A percentile compares a stretch with the other conserved stretches of the same genome.
These are phyloP conservation scores for Yamadazyma membranifaciens DNA, from an alignment of 1,139 yeast species.

Conservation along the genomic window DNA sequence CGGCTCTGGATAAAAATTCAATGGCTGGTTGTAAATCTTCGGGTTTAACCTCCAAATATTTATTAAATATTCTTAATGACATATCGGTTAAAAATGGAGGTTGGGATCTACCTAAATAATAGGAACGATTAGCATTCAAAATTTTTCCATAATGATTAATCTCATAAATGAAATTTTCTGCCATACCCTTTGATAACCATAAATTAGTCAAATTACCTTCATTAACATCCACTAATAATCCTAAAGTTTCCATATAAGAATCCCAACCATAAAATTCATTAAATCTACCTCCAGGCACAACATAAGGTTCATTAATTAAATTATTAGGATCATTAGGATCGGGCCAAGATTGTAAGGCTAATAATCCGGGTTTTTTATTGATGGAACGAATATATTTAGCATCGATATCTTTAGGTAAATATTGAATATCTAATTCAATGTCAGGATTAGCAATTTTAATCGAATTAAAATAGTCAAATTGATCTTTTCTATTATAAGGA, in stretches of 20 bases:
- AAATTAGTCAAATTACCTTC: slow-evolving; percentile 42
- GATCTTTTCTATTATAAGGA: slow-evolving; percentile 69
- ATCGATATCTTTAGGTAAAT: slow-evolving; percentile 60
- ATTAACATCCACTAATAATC: slow-evolving; percentile 68
- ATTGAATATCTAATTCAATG: slow-evolving; percentile 70
- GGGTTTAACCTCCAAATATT: slow-evolving; percentile 46
- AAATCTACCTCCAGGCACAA: slow-evolving; percentile 96
- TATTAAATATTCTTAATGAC: slow-evolving; percentile 70
- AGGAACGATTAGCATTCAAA: slow-evolving; percentile 89
- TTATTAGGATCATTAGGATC: slow-evolving; percentile 49
- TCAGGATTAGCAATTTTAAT: slow-evolving; percentile 58
- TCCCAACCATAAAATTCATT: slow-evolving; percentile 99
- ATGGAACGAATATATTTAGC: slow-evolving; percentile 72
- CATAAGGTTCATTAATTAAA: slow-evolving; percentile 75
- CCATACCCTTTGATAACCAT: slow-evolving; percentile 80
- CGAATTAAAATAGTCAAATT: slow-evolving; percentile 62
- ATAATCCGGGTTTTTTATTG: slow-evolving; percentile 80
- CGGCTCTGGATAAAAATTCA: slow-evolving; percentile 63
- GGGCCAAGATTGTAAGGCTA: slow-evolving; percentile 71
- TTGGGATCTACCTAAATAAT: slow-evolving; percentile 89
- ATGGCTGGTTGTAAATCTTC: slow-evolving; percentile 38
- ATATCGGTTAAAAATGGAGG: slow-evolving; percentile 98
- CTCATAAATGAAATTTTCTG: slow-evolving; percentile 88
- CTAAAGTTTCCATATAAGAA: slow-evolving; percentile 88
- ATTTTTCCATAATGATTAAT: slow-evolving; percentile 89